phyloP scores from a whole-genome alignment of 495 filamentous ascomycete species.

The Neurospora terricola region DNA sequence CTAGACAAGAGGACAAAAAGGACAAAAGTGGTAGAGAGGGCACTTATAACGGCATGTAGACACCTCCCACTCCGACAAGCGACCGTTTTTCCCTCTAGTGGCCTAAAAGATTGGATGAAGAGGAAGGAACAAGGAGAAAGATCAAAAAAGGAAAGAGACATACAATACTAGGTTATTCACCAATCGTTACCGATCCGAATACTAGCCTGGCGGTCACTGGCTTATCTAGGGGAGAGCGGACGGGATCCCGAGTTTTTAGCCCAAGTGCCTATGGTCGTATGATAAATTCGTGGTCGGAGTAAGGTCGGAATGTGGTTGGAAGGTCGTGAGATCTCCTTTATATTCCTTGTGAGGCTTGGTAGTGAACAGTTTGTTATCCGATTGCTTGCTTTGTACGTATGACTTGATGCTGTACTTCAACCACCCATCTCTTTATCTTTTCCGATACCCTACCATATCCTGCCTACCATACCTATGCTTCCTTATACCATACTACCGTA shows the following conservation, averaged over 20 bases:
- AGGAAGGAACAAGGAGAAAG: not conserved
- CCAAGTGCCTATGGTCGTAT: not conserved
- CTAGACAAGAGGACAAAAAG: too few relatives aligned
- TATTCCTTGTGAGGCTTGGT: not conserved
- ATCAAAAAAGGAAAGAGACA: not conserved
- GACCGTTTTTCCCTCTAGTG: not conserved
- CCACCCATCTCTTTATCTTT: not conserved
- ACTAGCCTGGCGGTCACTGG: not conserved
- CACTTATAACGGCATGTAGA: not conserved
- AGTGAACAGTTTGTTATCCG: too few relatives aligned
- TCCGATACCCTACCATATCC: not conserved
- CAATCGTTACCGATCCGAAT: not conserved
- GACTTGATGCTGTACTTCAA: not conserved
- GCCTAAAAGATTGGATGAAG: not conserved
- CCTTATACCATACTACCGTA: not conserved
- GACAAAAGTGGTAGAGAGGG: too few relatives aligned
- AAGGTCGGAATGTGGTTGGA: not conserved
- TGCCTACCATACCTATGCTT: not conserved
- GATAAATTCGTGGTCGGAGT: not conserved
- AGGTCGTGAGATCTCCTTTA: not conserved
- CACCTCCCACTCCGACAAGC: not conserved
- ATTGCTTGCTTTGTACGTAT: not conserved
- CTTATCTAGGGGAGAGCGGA: slow-evolving; percentile 42
- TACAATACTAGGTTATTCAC: not conserved
- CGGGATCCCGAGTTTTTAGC: slow-evolving; percentile 35